Conservation (phyloP, 1,139 yeast species). For the Insectozyma bohioensis region DNA sequence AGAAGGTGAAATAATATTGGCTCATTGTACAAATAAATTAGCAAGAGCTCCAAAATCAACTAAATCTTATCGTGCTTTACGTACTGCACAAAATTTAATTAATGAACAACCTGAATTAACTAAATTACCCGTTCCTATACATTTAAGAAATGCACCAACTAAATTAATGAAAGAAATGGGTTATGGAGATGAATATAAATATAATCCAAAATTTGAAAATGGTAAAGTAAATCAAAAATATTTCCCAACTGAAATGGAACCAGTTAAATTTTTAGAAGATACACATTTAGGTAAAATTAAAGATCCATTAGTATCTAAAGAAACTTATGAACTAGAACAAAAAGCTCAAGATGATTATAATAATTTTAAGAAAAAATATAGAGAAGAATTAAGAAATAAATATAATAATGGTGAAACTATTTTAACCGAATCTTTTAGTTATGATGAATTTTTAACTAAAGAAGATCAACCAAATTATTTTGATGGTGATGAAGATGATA, state of each 20-base stretch:
- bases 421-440: too few species aligned
- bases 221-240: slow-evolving; percentile 76
- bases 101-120: slow-evolving; percentile 63
- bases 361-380: slow-evolving; percentile 22
- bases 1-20: slow-evolving; percentile 86
- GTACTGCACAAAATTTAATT: slow-evolving; percentile 58
- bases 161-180: slow-evolving; percentile 85
- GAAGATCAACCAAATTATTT: slow-evolving; percentile 25
- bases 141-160: slow-evolving; percentile 93
- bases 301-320: slow-evolving; percentile 27
- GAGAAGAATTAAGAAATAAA: slow-evolving; percentile 13
- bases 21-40: slow-evolving; percentile 87
- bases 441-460: slow-evolving; percentile 29
- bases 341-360: slow-evolving; percentile 27
- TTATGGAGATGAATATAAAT: slow-evolving; percentile 80
- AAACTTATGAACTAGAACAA: slow-evolving; percentile 22
- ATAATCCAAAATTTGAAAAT: slow-evolving; percentile 74
- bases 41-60: slow-evolving; percentile 87
- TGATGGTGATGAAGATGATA: slow-evolving; percentile 34
- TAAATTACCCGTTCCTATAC: slow-evolving; percentile 69
- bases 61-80: slow-evolving; percentile 77
- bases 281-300: slow-evolving; percentile 32
- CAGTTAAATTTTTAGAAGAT: slow-evolving; percentile 36
- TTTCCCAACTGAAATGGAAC: slow-evolving; percentile 53
- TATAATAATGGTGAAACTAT: slow-evolving; percentile 9